A percentile compares a stretch with the other conserved stretches of the same genome.
These are phyloP conservation scores for Calvatia gigantea DNA, from an alignment of 768 basidiomycete genomes.

Conservation along the genomic window DNA sequence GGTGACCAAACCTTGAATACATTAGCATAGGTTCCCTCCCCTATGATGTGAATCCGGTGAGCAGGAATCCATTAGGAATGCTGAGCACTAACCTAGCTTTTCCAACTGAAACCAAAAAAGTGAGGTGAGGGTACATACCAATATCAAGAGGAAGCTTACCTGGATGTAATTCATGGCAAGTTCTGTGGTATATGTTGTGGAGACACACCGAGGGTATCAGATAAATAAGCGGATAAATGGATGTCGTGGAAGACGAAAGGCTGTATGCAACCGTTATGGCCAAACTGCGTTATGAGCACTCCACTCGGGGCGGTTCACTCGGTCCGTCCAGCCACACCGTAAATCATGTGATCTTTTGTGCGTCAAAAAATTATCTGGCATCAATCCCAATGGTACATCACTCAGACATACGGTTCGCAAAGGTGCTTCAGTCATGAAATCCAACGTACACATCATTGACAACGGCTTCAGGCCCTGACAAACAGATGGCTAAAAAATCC, in stretches of 20 bases:
- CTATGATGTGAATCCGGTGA: constrained; percentile 51
- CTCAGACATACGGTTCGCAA: not conserved
- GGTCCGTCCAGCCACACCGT: not conserved
- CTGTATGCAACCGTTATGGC: constrained; percentile 2
- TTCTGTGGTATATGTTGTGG: not conserved
- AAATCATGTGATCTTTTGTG: constrained; percentile 2
- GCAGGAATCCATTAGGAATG: not conserved
- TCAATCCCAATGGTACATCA: not conserved
- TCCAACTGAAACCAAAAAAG: constrained; percentile 56
- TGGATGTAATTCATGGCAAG: constrained; percentile 51
- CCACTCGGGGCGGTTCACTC: constrained; percentile 5
- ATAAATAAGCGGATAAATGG: not conserved
- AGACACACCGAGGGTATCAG: not conserved
- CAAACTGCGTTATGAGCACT: not conserved
- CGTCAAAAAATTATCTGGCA: constrained; percentile 11
- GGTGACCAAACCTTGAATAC: constrained; percentile 82
- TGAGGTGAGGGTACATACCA: constrained; percentile 7
- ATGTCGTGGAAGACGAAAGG: constrained; percentile 11
- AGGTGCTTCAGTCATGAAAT: not conserved
- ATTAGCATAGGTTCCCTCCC: constrained; percentile 93
- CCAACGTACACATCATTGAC: not conserved
- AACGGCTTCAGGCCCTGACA: constrained; percentile 16
- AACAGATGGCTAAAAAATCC: constrained; percentile 43
- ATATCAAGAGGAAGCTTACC: constrained; percentile 25
- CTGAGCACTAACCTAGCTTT: constrained; percentile 62